Conservation (phyloP, 2,329 filamentous ascomycete species). For the Aspergillus nomiae region DNA sequence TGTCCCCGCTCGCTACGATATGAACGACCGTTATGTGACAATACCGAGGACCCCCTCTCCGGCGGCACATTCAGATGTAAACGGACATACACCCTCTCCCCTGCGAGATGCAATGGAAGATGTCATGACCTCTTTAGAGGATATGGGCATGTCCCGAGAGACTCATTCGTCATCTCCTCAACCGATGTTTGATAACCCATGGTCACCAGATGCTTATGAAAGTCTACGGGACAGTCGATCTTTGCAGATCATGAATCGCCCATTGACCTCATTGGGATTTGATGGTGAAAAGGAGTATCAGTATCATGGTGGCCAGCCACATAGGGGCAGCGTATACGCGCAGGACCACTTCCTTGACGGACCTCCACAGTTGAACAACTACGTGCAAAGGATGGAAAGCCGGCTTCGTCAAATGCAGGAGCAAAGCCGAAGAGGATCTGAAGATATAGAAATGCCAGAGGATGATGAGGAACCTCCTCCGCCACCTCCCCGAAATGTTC, state of each 20-base stretch:
- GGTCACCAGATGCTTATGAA: slow-evolving; percentile 89
- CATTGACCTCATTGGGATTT: slow-evolving; percentile 75
- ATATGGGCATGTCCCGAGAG: slow-evolving; percentile 69
- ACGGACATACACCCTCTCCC: slow-evolving; percentile 82
- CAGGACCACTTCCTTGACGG: slow-evolving; percentile 50
- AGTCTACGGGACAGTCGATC: slow-evolving; percentile 41
- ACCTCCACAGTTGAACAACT: slow-evolving; percentile 75
- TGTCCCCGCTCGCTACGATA: slow-evolving; percentile 37
- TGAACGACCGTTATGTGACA: slow-evolving; percentile 44
- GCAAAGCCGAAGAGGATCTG: slow-evolving; percentile 43
- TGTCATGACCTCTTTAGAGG: slow-evolving; percentile 91
- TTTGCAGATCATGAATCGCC: slow-evolving; percentile 50
- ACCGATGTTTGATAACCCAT: slow-evolving; percentile 63
- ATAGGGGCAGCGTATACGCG: slow-evolving; percentile 42
- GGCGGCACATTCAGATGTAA: slow-evolving; percentile 59
- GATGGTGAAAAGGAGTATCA: slow-evolving; percentile 55
- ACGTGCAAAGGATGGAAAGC: slow-evolving; percentile 89
- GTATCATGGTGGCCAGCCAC: slow-evolving; percentile 61
- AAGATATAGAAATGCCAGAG: slow-evolving; percentile 55
- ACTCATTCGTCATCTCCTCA: slow-evolving; percentile 55
- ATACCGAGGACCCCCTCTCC: slow-evolving; percentile 53
- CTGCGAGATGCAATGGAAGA: slow-evolving; percentile 95
- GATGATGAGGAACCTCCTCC: slow-evolving; percentile 58
- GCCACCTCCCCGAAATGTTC: slow-evolving; percentile 61
- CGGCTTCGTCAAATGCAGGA: slow-evolving; percentile 72